Evolutionary conservation across 2,329 filamentous ascomycete genomes (phyloP).

Genomic region (Reticulascus tulasneorum): DNA sequence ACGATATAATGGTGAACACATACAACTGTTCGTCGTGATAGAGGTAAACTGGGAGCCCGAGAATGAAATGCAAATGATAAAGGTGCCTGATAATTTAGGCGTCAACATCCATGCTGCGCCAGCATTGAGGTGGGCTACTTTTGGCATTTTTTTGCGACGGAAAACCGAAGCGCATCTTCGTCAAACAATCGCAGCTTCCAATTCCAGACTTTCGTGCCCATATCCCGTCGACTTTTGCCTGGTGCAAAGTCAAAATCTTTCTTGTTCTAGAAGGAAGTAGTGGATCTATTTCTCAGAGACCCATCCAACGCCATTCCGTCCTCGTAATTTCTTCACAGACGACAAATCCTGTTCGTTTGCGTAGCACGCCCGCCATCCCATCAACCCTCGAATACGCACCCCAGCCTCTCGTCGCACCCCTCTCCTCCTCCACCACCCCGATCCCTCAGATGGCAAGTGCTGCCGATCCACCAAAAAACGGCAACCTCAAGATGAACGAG

Average conservation of each 20-base stretch:
- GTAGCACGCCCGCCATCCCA: conserved; percentile 5
- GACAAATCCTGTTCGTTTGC: conserved; percentile 1
- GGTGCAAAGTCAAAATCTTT: conserved; percentile 29
- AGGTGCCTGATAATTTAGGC: no score
- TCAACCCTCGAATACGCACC: conserved; percentile 1
- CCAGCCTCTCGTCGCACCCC: conserved; percentile 3
- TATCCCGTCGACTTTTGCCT: conserved; percentile 25
- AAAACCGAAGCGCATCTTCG: conserved; percentile 4
- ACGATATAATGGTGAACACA: no score
- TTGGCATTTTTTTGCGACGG: conserved; percentile 17
- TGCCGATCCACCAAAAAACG: conserved; percentile 16
- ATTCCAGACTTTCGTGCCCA: conserved; percentile 3
- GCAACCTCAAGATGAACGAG: conserved; percentile 35
- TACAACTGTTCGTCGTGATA: no score
- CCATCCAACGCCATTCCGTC: conserved; percentile 9
- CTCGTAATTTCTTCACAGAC: conserved; percentile 5
- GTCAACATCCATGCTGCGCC: no score
- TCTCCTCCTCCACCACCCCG: conserved; percentile 4
- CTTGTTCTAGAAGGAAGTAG: conserved; percentile 20
- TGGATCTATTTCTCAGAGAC: conserved; percentile 15
- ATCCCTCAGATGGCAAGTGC: conserved; percentile 28
- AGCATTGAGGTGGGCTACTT: no score
- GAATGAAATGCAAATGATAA: no score
- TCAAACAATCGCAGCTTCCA: conserved; percentile 14
- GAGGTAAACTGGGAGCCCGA: no score